Conservation (phyloP, 768 basidiomycete species). For the Kwoniella dendrophila region DNA sequence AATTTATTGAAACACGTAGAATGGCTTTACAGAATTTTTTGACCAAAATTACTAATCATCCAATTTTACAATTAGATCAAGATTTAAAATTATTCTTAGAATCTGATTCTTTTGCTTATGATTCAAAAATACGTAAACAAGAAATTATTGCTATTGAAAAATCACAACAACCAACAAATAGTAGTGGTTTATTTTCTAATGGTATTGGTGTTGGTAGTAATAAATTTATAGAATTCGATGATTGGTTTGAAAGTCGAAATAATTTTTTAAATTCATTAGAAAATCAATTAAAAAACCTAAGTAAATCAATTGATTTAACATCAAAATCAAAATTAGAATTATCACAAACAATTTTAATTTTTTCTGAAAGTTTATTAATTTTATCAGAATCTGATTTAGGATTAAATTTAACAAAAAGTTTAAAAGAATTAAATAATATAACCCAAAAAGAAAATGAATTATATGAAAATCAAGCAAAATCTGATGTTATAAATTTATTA, state of each 20-base stretch:
- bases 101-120: constrained; percentile 84
- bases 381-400: constrained; percentile 75
- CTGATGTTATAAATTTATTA: constrained; percentile 79
- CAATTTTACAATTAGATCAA: constrained; percentile 80
- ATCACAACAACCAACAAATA: constrained; percentile 60
- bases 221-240: constrained; percentile 52
- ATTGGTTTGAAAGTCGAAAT: constrained; percentile 90
- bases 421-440: constrained; percentile 73
- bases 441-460: constrained; percentile 73
- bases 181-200: constrained; percentile 47
- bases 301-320: constrained; percentile 83
- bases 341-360: constrained; percentile 71
- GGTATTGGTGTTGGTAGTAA: constrained; percentile 74
- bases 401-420: constrained; percentile 68
- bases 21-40: constrained; percentile 84
- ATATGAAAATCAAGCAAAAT: constrained; percentile 73
- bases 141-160: constrained; percentile 82
- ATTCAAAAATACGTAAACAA: constrained; percentile 65
- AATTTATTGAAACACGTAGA: constrained; percentile 85
- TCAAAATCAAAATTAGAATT: constrained; percentile 80
- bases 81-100: constrained; percentile 90
- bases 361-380: constrained; percentile 70
- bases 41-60: constrained; percentile 89
- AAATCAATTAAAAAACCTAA: constrained; percentile 79
- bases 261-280: constrained; percentile 85